Percentiles rank a stretch among this genome's conserved stretches.
Conservation (phyloP, 805 yeast genomes). For the Metschnikowia rubicola region DNA sequence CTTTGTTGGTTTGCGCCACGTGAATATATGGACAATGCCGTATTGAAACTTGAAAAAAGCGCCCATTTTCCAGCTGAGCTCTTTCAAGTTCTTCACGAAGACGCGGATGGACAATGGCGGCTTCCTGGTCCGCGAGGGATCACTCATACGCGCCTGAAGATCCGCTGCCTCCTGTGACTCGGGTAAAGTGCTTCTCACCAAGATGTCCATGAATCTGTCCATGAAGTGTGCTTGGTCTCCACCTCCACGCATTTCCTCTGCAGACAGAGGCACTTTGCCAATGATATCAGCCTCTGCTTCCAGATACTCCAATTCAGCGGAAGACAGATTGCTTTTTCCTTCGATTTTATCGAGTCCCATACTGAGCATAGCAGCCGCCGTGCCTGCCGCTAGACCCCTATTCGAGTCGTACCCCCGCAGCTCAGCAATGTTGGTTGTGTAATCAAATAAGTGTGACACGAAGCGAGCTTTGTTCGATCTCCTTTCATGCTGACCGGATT, state of each 20-base stretch:
- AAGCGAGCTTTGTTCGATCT: slow-evolving; percentile 11
- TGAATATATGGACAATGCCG: slow-evolving; percentile 52
- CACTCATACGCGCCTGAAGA: slow-evolving; percentile 40
- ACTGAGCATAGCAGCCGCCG: slow-evolving; percentile 34
- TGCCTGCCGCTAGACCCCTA: slow-evolving; percentile 35
- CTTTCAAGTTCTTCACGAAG: slow-evolving; percentile 55
- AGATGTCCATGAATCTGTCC: slow-evolving; percentile 53
- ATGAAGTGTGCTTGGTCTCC: slow-evolving; percentile 44
- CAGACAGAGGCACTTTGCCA: slow-evolving; percentile 28
- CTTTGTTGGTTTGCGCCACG: slow-evolving; percentile 74
- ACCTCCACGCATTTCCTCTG: slow-evolving; percentile 21
- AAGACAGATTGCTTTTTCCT: not conserved
- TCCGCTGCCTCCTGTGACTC: slow-evolving; percentile 46
- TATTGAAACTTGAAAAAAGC: slow-evolving; percentile 59
- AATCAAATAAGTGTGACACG: slow-evolving; percentile 20
- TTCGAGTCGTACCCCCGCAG: slow-evolving; percentile 22
- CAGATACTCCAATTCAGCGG: slow-evolving; percentile 14
- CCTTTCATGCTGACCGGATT: slow-evolving; percentile 2
- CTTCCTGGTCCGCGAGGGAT: slow-evolving; percentile 40
- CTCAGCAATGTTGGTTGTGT: slow-evolving; percentile 27
- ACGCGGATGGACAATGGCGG: slow-evolving; percentile 58
- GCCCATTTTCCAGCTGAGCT: slow-evolving; percentile 54
- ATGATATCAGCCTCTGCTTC: slow-evolving; percentile 28
- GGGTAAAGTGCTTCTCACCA: slow-evolving; percentile 49
- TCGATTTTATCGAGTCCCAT: slow-evolving; percentile 27